Evolutionary conservation across 257 asterid genomes (phyloP), one percentile per base, ranked within the genome.

Genomic region (Linderniella brevidens): DNA sequence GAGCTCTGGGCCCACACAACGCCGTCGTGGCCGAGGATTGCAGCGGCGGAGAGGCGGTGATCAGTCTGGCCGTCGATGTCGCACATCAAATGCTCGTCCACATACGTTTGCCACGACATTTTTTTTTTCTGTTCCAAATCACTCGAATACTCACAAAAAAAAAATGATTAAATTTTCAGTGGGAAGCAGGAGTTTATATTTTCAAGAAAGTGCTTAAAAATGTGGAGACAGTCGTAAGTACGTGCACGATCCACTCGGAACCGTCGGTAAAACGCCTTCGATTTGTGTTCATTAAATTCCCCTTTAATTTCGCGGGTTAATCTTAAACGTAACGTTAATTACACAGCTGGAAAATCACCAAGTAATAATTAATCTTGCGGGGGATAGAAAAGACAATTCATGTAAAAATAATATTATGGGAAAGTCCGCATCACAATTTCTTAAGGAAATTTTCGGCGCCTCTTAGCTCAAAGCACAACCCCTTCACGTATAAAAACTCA

Each of bases 81-180:
- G 10, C 75, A 68, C 84, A 75, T 71, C 68, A 75, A 61, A 15
- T 75, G 79, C 0, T 75, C 84, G 38, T 75, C 79, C 0, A 75
- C 84, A 11, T 75, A 71, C 1, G 74, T 62, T 61, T 75, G 84
- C 84, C 77, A 75, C 64, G 84, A 75, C 84, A 76, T 71, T 63
- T 60, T 70, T 11, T 7, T 2, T 4, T 14, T 35, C 10, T 17
- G 15, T 35, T 11, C 15, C 1, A 39, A 25, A 6, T 25, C 32
- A 25, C 32, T 25, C 32, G 6, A 25, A 25, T n/a, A 25, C 6
- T 2, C 32, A 25, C 32, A 25, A 6, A 25, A 25, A 25, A 25
- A 2, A 6, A 6, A 25, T 6, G 32, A 25, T 25, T 39, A 1
- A 39, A 9, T 13, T 37, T 37, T 37, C 40, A 10, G 43, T 13